Percentiles rank a stretch among this genome's conserved stretches.
Evolutionary conservation across 371 early-diverging fungal species (phyloP).

Genomic region (Mortierella sp.): DNA sequence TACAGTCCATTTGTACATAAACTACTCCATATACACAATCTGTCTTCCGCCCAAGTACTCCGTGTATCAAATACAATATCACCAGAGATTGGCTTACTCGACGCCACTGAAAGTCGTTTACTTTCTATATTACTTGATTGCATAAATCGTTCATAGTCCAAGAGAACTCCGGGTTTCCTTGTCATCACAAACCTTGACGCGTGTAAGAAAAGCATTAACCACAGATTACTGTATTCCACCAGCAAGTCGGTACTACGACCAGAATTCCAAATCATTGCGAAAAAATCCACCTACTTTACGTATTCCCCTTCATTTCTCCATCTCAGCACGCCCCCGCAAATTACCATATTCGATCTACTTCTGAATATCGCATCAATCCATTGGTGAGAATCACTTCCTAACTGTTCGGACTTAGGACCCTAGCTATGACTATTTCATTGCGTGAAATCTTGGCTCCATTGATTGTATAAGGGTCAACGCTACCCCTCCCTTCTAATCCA

Average conservation of each 20-base stretch:
- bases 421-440: neutral
- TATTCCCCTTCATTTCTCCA: neutral
- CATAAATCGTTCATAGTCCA: too few species aligned
- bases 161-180: too few species aligned
- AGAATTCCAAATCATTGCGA: constrained; percentile 1
- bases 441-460: neutral
- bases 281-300: neutral
- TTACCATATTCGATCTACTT: neutral
- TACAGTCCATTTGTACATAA: too few species aligned
- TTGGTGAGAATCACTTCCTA: constrained; percentile 1
- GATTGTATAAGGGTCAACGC: neutral
- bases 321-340: neutral
- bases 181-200: neutral
- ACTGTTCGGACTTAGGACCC: neutral
- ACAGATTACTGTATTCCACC: constrained; percentile 6
- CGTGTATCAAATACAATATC: too few species aligned
- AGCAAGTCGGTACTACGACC: neutral
- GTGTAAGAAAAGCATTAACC: neutral
- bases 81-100: too few species aligned
- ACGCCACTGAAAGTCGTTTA: too few species aligned
- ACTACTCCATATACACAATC: too few species aligned
- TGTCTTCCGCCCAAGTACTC: too few species aligned
- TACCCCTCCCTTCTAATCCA: constrained; percentile 5
- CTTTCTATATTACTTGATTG: neutral
- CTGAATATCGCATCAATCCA: neutral